phyloP scores from a whole-genome alignment of 306 rosid species.

The Myrica gale region DNA sequence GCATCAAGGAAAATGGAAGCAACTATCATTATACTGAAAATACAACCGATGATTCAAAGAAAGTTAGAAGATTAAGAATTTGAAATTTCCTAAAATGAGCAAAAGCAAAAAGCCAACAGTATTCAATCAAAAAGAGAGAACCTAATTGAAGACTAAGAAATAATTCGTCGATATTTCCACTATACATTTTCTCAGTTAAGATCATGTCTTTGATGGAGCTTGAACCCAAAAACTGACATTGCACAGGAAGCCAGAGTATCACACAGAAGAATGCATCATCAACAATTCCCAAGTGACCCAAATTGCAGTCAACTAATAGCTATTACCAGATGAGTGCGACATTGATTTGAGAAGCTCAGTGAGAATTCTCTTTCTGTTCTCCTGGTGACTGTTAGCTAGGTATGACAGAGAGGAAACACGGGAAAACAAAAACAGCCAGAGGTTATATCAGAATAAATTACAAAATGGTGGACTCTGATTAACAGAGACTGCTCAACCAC shows the following conservation, averaged over 20 bases:
- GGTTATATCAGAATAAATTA: not conserved
- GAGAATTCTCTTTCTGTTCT: constrained; percentile 8
- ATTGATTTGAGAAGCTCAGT: constrained; percentile 16
- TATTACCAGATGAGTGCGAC: not conserved
- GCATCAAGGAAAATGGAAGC: constrained; percentile 24
- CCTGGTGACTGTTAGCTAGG: not conserved
- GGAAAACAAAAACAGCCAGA: not conserved
- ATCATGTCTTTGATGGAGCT: not conserved
- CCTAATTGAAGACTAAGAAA: not conserved
- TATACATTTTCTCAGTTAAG: not conserved
- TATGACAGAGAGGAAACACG: too few relatives aligned
- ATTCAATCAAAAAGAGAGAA: not conserved
- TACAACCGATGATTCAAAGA: constrained; percentile 4
- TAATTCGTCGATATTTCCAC: too few relatives aligned
- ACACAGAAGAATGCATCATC: constrained; percentile 17
- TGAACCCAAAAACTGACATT: constrained; percentile 9
- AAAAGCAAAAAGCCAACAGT: not conserved
- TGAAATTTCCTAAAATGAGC: constrained; percentile 15
- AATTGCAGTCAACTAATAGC: constrained; percentile 25
- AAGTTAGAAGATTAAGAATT: not conserved
- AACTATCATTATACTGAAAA: constrained; percentile 21
- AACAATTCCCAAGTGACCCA: constrained; percentile 12
- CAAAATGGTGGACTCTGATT: constrained; percentile 34
- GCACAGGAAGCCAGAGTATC: constrained; percentile 1
- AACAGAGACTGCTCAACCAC: constrained; percentile 45